Evolutionary conservation across 2,329 filamentous ascomycete genomes (phyloP).

Genomic region (Pseudogymnoascus sp.): DNA sequence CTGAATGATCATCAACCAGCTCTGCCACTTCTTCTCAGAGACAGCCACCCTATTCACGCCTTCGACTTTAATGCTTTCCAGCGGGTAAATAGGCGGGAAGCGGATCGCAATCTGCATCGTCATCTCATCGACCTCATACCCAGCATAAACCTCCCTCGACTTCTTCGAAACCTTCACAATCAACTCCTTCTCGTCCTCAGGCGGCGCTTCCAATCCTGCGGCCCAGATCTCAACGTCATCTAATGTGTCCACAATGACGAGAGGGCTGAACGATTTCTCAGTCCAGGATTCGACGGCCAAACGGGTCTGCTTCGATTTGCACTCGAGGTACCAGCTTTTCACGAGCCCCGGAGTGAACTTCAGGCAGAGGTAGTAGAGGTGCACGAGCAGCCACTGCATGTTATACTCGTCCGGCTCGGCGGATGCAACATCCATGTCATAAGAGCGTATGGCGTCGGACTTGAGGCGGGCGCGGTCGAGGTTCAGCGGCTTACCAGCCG

Average conservation of each 20-base stretch:
- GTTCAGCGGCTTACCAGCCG: conserved; percentile 64
- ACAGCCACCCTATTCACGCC: conserved; percentile 80
- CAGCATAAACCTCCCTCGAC: conserved; percentile 70
- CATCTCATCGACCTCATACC: conserved; percentile 83
- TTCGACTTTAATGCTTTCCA: conserved; percentile 69
- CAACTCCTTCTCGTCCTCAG: conserved; percentile 48
- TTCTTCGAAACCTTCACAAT: conserved; percentile 64
- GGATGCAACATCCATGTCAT: conserved; percentile 46
- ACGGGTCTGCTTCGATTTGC: conserved; percentile 72
- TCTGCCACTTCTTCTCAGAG: conserved; percentile 85
- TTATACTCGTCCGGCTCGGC: conserved; percentile 61
- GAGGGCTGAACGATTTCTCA: conserved; percentile 69
- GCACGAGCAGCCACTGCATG: conserved; percentile 74
- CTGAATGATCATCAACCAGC: conserved; percentile 80
- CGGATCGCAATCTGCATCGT: conserved; percentile 75
- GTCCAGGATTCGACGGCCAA: conserved; percentile 80
- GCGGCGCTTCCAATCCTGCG: conserved; percentile 41
- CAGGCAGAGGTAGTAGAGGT: conserved; percentile 78
- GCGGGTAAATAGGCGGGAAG: conserved; percentile 74
- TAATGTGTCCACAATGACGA: conserved; percentile 59
- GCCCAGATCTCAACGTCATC: conserved; percentile 64
- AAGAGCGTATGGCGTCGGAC: conserved; percentile 46
- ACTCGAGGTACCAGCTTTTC: conserved; percentile 77
- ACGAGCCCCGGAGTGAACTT: conserved; percentile 71
- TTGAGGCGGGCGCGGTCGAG: conserved; percentile 62